phyloP scores from a whole-genome alignment of 768 basidiomycete genomes.

The Rubroboletus satanas region DNA sequence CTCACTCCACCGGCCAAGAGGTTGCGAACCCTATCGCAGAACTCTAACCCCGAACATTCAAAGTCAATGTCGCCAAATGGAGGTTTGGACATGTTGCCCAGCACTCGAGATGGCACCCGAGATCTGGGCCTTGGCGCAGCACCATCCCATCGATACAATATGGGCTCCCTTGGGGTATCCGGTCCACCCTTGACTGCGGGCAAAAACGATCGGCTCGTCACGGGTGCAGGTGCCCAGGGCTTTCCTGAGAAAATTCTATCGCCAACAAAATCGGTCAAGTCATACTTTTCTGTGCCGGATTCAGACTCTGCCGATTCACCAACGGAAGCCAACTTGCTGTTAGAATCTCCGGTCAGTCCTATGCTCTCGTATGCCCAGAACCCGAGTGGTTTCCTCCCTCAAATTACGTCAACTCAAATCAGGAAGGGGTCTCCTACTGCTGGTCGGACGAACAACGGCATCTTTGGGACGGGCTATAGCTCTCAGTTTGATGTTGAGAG shows the following conservation, averaged over 20 bases:
- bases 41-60: background rate
- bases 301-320: slow-evolving; percentile 32
- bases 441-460: slow-evolving; percentile 22
- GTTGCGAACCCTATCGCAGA: slow-evolving; percentile 12
- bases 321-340: slow-evolving; percentile 21
- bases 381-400: slow-evolving; percentile 35
- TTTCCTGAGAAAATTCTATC: slow-evolving; percentile 20
- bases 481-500: slow-evolving; percentile 58
- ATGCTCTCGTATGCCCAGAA: slow-evolving; percentile 37
- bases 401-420: slow-evolving; percentile 36
- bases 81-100: slow-evolving; percentile 2
- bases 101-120: slow-evolving; percentile 1
- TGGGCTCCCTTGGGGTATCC: background rate
- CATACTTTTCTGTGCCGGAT: slow-evolving; percentile 37
- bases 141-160: background rate
- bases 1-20: slow-evolving; percentile 26
- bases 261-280: slow-evolving; percentile 33
- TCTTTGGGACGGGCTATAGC: slow-evolving; percentile 44
- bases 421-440: slow-evolving; percentile 12
- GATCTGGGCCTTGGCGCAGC: background rate
- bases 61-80: slow-evolving; percentile 7
- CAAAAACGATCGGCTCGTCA: background rate
- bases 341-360: slow-evolving; percentile 33
- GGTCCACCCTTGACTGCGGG: slow-evolving; percentile 1
- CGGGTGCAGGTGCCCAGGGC: background rate